Evolutionary conservation across 371 early-diverging fungal genomes (phyloP).

Genomic region (Mortierella sp.): DNA sequence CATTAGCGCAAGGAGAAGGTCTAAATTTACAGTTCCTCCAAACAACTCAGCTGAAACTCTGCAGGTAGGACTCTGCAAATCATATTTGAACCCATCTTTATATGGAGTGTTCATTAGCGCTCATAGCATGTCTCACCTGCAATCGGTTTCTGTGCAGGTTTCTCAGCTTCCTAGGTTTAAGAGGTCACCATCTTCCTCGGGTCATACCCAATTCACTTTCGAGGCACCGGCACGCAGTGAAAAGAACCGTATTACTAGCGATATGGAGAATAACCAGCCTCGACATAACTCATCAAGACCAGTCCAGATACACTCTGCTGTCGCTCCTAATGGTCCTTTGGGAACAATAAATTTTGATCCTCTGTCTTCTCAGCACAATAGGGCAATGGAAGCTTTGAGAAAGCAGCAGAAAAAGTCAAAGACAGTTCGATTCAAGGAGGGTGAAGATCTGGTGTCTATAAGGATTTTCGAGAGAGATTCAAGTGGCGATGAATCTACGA

Average conservation of each 20-base stretch:
- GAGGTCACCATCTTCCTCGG: neutral
- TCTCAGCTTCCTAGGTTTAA: conserved; percentile 14
- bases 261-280: neutral
- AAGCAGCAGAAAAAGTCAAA: conserved; percentile 15
- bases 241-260: neutral
- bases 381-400: conserved; percentile 10
- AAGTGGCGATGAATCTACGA: neutral
- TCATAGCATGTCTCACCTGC: neutral
- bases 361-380: conserved; percentile 14
- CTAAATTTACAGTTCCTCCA: neutral
- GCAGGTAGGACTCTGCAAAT: neutral
- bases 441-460: conserved; percentile 8
- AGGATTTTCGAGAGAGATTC: neutral
- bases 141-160: neutral
- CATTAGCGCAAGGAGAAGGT: conserved; percentile 5
- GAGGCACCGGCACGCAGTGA: neutral
- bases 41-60: neutral
- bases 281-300: neutral
- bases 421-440: conserved; percentile 35
- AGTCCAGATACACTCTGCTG: neutral
- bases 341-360: conserved; percentile 10
- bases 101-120: neutral
- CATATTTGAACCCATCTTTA: neutral
- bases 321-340: neutral
- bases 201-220: neutral